Base-by-base conservation (phyloP, 495 filamentous ascomycete species). In the Aeminium ludgeri region DNA sequence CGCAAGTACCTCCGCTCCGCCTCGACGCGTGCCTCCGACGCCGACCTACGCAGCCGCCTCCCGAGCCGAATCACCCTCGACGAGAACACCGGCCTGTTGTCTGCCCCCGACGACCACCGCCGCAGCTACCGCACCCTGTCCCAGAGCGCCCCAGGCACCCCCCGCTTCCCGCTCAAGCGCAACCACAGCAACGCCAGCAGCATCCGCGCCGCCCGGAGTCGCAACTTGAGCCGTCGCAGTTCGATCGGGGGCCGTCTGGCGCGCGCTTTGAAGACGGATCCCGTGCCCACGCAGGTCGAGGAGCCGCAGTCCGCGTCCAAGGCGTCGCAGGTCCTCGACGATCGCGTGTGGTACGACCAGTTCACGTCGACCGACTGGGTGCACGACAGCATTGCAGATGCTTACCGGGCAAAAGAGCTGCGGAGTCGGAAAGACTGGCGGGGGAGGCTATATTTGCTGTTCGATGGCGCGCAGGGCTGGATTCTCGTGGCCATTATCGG, bases 301-400 rank as follows among this genome's bases (percentile, higher is more conserved):
- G 40, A 39, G 20, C 7, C 58, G 35, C 44, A 53, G 3, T 34
- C 43, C 15, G 58, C 60, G 0, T n/a, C n/a, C n/a, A 57, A 51
- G 41, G 30, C 34, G 0, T 59, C 54, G 3, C 33, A 59, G 33
- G 55, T 45, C 38, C 36, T 46, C 10, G 84, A 97, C 53, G 86
- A 97, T 37, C 74, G 89, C 13, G 81, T 89, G 10, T 97, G 89
- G 89, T 97, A 97, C 60, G 87, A 97, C 63, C 89, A 97, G 59
- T 95, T 96, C 59, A 95, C 87, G 5, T 93, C 82, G 8, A 96
- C 87, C 50, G 89, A 97, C 59, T 96, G 87, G 89, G 89, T 97
- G 6, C 86, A 92, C 54, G 89, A 97, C 52, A 89, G 82, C 57
- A 94, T 96, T 47, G 86, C 86, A 52, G 89, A 97, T 59, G 83